Base-by-base conservation (phyloP, 768 basidiomycete genomes). In the Hortiboletus flavorubellus region DNA sequence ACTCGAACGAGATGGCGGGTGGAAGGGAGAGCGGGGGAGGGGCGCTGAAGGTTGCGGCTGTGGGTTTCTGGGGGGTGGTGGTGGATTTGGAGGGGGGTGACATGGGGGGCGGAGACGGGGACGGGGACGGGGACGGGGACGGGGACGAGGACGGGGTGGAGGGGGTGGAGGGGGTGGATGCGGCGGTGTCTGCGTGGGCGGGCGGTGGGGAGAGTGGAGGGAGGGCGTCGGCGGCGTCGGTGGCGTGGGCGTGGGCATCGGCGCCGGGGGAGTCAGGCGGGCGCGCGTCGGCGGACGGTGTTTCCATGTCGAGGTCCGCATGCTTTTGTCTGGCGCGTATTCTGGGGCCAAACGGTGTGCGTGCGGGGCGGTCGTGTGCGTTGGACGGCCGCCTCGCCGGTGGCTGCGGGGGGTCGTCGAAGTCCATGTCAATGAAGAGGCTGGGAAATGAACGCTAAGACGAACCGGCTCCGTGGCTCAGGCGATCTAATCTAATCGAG, bases 1-100 rank as follows among this genome's bases (percentile, higher is more conserved):
- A 67, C 5, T 86, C 83, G 64, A 90, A 89, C 38, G 74, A 76
- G 60, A 89, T 67, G 15, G 73, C 51, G 2, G 81, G 78, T 0
- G 86, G 80, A 0, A 77, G 75, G 0, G 75, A 68, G 40, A 86
- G 74, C 0, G 75, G 62, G 6, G 67, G 58, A 2, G 68, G 68
- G 3, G 63, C 12, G 2, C 53, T 4, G 15, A 71, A 69, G 6
- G 53, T 48, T 14, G 31, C 1, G 2, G 21, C 21, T 2, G 38
- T 7, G 14, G 38, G 10, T 8, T 35, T 51, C 7, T 38, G 37
- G 33, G 29, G 15, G 50, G 31, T 6, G 48, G 21, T 21, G 21
- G 21, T 21, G 21, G 21, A 2, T 21, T 21, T 21, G 21, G 2
- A 21, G 21, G 21, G 21, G 21, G 21, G 21, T 21, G 21, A 21